These are phyloP conservation scores for Candida pseudoglaebosa DNA, from an alignment of 805 yeast species.

Conservation along the genomic window DNA sequence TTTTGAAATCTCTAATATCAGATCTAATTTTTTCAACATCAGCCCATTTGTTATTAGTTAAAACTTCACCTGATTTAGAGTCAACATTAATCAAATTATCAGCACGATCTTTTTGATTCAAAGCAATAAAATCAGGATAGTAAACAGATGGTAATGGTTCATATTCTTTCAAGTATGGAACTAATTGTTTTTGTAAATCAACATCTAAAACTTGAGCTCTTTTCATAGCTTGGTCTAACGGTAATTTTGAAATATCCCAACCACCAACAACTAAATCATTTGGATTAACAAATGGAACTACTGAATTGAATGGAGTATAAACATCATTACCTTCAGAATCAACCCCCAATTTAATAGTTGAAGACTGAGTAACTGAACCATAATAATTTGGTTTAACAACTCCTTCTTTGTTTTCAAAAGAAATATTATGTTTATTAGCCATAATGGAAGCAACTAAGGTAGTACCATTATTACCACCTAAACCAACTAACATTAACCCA, in stretches of 20 bases:
- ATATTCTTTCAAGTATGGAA: slow-evolving; percentile 54
- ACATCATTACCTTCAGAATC: slow-evolving; percentile 79
- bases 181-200: slow-evolving; percentile 74
- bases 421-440: slow-evolving; percentile 76
- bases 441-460: slow-evolving; percentile 80
- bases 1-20: slow-evolving; percentile 78
- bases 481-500: slow-evolving; percentile 87
- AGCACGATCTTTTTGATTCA: slow-evolving; percentile 90
- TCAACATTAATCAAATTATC: slow-evolving; percentile 72
- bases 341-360: slow-evolving; percentile 86
- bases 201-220: slow-evolving; percentile 85
- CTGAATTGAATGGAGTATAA: slow-evolving; percentile 85
- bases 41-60: slow-evolving; percentile 69
- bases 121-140: slow-evolving; percentile 95
- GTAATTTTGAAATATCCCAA: slow-evolving; percentile 83
- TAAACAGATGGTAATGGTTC: slow-evolving; percentile 81
- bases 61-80: slow-evolving; percentile 42
- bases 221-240: slow-evolving; percentile 73
- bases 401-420: slow-evolving; percentile 82
- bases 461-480: slow-evolving; percentile 96
- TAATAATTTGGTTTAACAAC: slow-evolving; percentile 72
- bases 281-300: slow-evolving; percentile 86
- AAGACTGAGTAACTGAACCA: slow-evolving; percentile 92
- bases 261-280: slow-evolving; percentile 88
- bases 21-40: slow-evolving; percentile 84